These are phyloP conservation scores for Aegilops sharonensis DNA, from an alignment of 176 grass and related monocot genomes.

Conservation along the genomic window DNA sequence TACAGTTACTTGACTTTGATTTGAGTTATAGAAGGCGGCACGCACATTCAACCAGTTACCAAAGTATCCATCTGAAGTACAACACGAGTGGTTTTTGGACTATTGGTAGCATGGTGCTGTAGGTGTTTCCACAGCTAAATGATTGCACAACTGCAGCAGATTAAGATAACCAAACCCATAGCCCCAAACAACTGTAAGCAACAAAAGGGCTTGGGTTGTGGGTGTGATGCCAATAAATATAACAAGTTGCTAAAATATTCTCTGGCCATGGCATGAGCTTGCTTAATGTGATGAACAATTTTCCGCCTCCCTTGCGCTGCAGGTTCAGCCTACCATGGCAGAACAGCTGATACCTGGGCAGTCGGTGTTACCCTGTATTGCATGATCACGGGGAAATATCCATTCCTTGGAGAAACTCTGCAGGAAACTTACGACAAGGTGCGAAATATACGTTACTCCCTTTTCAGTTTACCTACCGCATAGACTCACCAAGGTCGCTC, in stretches of 20 bases:
- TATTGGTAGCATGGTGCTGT: not conserved
- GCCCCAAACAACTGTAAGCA: constrained; percentile 3
- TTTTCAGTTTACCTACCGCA: not conserved
- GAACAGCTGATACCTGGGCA: constrained; percentile 74
- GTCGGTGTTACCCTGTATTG: constrained; percentile 87
- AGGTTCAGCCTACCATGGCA: constrained; percentile 75
- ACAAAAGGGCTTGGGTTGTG: not conserved
- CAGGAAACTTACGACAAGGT: not conserved
- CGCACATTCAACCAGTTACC: not conserved
- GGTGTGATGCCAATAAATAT: not conserved
- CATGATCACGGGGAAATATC: constrained; percentile 51
- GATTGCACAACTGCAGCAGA: constrained; percentile 10
- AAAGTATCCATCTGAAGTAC: not conserved
- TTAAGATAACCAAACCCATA: not conserved
- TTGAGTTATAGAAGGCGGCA: not conserved
- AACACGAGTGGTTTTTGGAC: not conserved
- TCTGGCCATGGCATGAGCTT: constrained; percentile 1
- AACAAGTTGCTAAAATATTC: constrained; percentile 14
- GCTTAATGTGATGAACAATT: constrained; percentile 18
- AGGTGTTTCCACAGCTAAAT: constrained; percentile 18
- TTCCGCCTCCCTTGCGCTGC: constrained; percentile 1
- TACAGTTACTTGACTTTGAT: constrained; percentile 25
- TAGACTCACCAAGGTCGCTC: not conserved
- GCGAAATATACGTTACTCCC: not conserved
- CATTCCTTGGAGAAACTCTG: not conserved